Conservation (phyloP, 441 rosid species). For the Codiaeum variegatum region DNA sequence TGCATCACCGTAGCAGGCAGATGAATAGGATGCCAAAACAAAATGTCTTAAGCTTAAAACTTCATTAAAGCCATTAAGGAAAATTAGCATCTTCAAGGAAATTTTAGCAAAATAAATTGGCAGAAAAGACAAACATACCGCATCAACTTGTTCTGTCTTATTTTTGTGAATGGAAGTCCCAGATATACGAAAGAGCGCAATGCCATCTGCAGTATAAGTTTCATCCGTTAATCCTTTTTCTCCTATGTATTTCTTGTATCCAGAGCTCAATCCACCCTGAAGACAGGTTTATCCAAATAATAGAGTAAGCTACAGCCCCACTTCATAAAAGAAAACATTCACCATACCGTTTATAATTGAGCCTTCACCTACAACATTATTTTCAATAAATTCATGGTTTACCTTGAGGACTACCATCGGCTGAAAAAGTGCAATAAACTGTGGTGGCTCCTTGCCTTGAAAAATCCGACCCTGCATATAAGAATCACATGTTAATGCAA, state of each 20-base stretch:
- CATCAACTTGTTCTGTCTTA: constrained; percentile 81
- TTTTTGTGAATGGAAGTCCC: constrained; percentile 79
- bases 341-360: constrained; percentile 9
- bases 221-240: constrained; percentile 69
- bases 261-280: constrained; percentile 93
- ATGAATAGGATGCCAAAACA: neutral
- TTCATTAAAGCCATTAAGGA: neutral
- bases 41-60: neutral
- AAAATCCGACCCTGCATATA: constrained; percentile 78
- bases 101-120: constrained; percentile 5
- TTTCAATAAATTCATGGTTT: constrained; percentile 21
- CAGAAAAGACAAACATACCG: constrained; percentile 41
- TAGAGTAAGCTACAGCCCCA: constrained; percentile 13
- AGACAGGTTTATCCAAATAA: constrained; percentile 23
- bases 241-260: constrained; percentile 60
- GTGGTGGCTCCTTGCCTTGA: constrained; percentile 97
- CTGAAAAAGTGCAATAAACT: constrained; percentile 86
- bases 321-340: constrained; percentile 18
- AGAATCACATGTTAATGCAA: constrained; percentile 30
- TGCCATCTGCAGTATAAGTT: constrained; percentile 64
- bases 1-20: neutral
- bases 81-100: neutral
- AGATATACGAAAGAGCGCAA: constrained; percentile 76
- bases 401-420: constrained; percentile 97
- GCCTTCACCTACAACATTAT: constrained; percentile 12